A percentile compares a stretch with the other conserved stretches of the same genome.
Conservation (phyloP, 2,329 filamentous ascomycete species). For the Trichoderma atroviride region DNA sequence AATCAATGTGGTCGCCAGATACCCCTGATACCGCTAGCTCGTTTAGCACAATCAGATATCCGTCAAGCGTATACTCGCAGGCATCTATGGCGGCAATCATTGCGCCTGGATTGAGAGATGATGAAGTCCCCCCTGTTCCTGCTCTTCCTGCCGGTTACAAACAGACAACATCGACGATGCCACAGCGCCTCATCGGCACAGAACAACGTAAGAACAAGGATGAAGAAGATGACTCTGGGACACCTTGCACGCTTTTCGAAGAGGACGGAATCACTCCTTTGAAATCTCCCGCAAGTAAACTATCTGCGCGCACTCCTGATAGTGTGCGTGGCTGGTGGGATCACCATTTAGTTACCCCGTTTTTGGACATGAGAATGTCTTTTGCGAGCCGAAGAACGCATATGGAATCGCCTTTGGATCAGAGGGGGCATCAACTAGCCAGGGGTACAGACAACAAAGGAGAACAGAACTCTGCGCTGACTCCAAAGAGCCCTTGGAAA, state of each 20-base stretch:
- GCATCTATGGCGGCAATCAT: slow-evolving; percentile 44
- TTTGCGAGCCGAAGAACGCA: slow-evolving; percentile 46
- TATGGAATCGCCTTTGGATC: slow-evolving; percentile 37
- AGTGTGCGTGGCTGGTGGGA: slow-evolving; percentile 74
- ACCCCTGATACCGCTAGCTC: slow-evolving; percentile 55
- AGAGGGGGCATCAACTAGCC: slow-evolving; percentile 4
- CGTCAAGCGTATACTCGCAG: slow-evolving; percentile 66
- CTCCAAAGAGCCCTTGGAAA: slow-evolving; percentile 23
- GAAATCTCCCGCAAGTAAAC: slow-evolving; percentile 45
- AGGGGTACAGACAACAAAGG: not conserved
- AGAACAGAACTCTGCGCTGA: not conserved
- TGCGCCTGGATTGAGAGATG: slow-evolving; percentile 26
- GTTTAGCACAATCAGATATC: slow-evolving; percentile 46
- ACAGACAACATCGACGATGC: slow-evolving; percentile 34
- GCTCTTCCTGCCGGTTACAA: slow-evolving; percentile 53
- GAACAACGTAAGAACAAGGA: slow-evolving; percentile 38
- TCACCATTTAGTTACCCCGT: slow-evolving; percentile 72
- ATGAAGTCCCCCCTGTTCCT: slow-evolving; percentile 62
- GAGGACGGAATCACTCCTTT: slow-evolving; percentile 60
- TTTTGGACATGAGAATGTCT: slow-evolving; percentile 52
- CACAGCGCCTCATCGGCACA: slow-evolving; percentile 44
- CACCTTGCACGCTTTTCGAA: slow-evolving; percentile 69
- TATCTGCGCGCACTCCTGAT: slow-evolving; percentile 44
- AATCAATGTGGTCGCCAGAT: slow-evolving; percentile 64
- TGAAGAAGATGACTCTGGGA: slow-evolving; percentile 55